Evolutionary conservation across 768 basidiomycete genomes (phyloP), one percentile per base, ranked within the genome.

Genomic region (Lyophyllum decastes): DNA sequence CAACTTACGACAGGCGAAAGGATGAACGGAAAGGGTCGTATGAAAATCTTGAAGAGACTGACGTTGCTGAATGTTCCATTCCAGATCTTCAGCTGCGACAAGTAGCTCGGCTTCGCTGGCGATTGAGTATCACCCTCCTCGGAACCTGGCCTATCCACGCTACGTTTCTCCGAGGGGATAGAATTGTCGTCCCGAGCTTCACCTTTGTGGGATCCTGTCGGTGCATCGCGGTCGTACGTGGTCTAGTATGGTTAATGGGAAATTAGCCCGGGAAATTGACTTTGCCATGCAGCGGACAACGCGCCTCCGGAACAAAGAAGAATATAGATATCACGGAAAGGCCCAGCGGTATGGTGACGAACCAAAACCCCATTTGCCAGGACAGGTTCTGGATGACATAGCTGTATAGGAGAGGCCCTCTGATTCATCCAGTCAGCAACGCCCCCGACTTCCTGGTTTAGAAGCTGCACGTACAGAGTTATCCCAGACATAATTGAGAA

Each of bases 331-430:
- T 44, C 10, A 74, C 61, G 4, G 66, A 66, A 14, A 79, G 55
- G 8, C 78, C 77, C 19, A 78, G 66, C 1, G 75, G 72, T 45
- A 80, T 79, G 26, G 71, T 70, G n/a, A 79, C 73, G 57, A 79
- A 75, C 78, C 78, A 81, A 63, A 79, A 81, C 17, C 76, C 76
- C 73, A 74, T 74, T 49, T 77, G 71, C 76, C 77, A 75, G 2
- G 77, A 71, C 24, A 74, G 51, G 56, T 77, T 76, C 54, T 76
- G 70, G 14, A 79, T 72, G n/a, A 79, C 77, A 61, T 77, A 78
- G 57, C 78, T 77, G 60, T 77, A 79, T n/a, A 81, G 68, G 35
- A 79, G 63, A 0, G 78, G 77, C 0, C 77, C 75, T 19, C 77
- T 74, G 33, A 21, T 19, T 38, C 35, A 16, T 16, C 35, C 9